Evolutionary conservation across 441 rosid species (phyloP), one percentile per base, ranked within the genome.

Genomic region (Eutrema salsugineum): DNA sequence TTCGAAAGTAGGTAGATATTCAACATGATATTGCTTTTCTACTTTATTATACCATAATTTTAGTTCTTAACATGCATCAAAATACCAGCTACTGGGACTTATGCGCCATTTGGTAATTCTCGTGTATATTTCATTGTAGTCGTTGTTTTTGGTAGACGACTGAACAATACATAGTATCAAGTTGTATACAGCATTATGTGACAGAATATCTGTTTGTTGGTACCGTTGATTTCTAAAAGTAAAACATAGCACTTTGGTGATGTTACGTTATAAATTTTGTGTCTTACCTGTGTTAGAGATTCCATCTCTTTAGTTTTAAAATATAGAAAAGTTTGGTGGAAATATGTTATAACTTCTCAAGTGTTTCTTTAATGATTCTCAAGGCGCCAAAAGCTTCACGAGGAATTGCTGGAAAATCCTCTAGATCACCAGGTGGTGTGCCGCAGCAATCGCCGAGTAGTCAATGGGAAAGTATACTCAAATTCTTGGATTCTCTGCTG

Each of bases 401-500:
- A 56, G 84, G 81, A 39, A 83, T 79, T 75, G 83, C 94, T 78
- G 93, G 90, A 73, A 95, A 93, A 78, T 71, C 89, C 40, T 84
- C 96, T 75, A 87, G 90, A 85, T 90, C 96, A 57, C 91, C 98
- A 20, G 84, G 92, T 57, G 83, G 84, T 68, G 39, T 79, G 70
- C 78, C 84, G 43, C 97, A 83, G 79, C 98, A 85, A 67, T 71
- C 85, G 75, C 77, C 83, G n/a, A 79, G 68, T 81, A 91, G 83
- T 82, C 97, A 88, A 46, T 95, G 99, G 99, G 97, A 93, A 64
- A 83, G 85, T 81, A 95, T 95, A 81, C 87, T 89, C 73, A 86
- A 83, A 64, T 95, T 95, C 87, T 81, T 95, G 97, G 94, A 95
- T 81, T 88, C 94, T 75, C 92, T 95, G 32, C 79, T 93, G 93